Base-by-base conservation (phyloP, 139 green algal species). In the Micromonas pusilla region DNA sequence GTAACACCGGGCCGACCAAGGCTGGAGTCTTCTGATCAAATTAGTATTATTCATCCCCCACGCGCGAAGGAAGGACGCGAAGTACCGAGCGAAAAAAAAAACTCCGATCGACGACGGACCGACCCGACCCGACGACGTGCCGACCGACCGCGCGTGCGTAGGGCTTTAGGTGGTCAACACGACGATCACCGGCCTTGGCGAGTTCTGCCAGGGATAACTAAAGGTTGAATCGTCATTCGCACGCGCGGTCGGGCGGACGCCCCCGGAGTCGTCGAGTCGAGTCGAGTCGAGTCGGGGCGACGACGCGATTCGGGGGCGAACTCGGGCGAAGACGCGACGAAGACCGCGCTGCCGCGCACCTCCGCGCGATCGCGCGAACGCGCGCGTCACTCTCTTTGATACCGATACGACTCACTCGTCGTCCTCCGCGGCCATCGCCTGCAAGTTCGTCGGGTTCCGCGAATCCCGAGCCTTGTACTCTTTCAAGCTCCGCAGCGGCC, bases 71-170 rank as follows among this genome's bases (percentile, higher is more conserved):
- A n/a, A n/a, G n/a, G n/a, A n/a, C n/a, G n/a, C n/a, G n/a, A n/a
- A n/a, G n/a, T n/a, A n/a, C n/a, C 52, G 34, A 75, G 68, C 34
- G 68, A 75, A 62, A 75, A 75, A 34, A 53, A 73, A 73, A 39
- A 62, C 20, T 75, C 62, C 62, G 68, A 75, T 75, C 68, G n/a
- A n/a, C n/a, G n/a, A n/a, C n/a, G n/a, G n/a, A n/a, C n/a, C n/a
- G n/a, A n/a, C n/a, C n/a, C n/a, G n/a, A n/a, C n/a, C n/a, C n/a
- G n/a, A n/a, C n/a, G n/a, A n/a, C n/a, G n/a, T n/a, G n/a, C n/a
- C n/a, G n/a, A n/a, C n/a, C n/a, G n/a, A n/a, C n/a, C n/a, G n/a
- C n/a, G n/a, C n/a, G n/a, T n/a, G n/a, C n/a, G n/a, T n/a, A n/a
- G n/a, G n/a, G n/a, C n/a, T n/a, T 57, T 23, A 57, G 45, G 45